These are phyloP conservation scores for Linnemannia schmuckeri DNA, from an alignment of 192 early-diverging fungal genomes.

Conservation along the genomic window DNA sequence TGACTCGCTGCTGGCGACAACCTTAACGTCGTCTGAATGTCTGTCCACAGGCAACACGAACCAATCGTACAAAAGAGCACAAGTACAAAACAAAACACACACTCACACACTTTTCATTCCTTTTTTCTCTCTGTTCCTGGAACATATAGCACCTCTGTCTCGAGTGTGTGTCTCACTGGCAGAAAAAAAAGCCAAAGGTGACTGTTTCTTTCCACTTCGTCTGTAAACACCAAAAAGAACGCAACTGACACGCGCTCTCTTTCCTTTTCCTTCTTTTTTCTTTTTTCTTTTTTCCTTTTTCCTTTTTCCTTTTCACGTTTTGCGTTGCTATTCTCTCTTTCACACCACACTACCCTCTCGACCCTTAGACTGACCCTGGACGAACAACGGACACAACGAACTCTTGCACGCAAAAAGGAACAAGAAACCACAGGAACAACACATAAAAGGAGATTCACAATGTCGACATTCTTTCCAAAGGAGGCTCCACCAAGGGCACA, in stretches of 20 bases:
- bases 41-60: background rate
- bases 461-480: slow-evolving; percentile 47
- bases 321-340: no score
- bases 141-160: no score
- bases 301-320: no score
- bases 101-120: background rate
- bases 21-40: background rate
- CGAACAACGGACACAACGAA: background rate
- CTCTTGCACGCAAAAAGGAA: background rate
- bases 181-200: background rate
- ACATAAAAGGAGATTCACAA: background rate
- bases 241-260: background rate
- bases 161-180: no score
- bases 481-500: slow-evolving; percentile 38
- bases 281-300: background rate
- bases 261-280: no score
- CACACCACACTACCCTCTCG: background rate
- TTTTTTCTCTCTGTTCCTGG: background rate
- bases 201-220: background rate
- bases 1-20: no score
- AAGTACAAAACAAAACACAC: no score
- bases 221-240: background rate
- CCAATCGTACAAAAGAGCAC: no score
- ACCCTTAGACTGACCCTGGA: background rate
- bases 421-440: background rate